Percentiles rank a stretch among this genome's conserved stretches.
phyloP scores from a whole-genome alignment of 805 yeast species.

The Lipomyces spencermartinsiae region DNA sequence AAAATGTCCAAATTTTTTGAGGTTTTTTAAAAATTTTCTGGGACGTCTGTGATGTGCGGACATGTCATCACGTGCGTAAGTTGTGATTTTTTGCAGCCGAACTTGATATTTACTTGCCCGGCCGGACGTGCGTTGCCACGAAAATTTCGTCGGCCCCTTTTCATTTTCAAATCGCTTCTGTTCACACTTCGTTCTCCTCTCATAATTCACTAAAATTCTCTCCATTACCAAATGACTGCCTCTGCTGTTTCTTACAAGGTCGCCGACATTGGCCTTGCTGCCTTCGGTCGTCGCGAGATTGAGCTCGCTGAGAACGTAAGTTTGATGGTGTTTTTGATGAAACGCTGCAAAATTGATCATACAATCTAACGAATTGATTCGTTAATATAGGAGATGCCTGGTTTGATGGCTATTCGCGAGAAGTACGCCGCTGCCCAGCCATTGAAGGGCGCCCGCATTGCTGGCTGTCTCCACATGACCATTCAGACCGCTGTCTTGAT shows the following conservation, averaged over 20 bases:
- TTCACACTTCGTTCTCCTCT: neutral
- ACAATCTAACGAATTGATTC: slow-evolving; percentile 7
- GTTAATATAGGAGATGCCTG: slow-evolving; percentile 40
- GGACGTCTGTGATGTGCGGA: neutral
- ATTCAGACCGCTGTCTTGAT: slow-evolving; percentile 98
- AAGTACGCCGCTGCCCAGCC: slow-evolving; percentile 93
- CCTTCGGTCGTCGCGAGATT: slow-evolving; percentile 99
- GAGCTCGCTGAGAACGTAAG: slow-evolving; percentile 97
- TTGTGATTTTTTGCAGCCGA: neutral
- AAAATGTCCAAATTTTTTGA: neutral
- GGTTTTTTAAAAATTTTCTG: neutral
- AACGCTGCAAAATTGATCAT: neutral
- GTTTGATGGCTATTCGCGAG: slow-evolving; percentile 96
- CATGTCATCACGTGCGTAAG: neutral
- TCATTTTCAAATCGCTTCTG: neutral
- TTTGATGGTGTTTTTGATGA: neutral
- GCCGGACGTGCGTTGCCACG: neutral
- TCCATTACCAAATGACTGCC: slow-evolving; percentile 24
- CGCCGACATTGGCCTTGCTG: slow-evolving; percentile 97
- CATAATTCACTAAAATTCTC: neutral
- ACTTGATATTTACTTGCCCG: neutral
- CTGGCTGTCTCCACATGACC: slow-evolving; percentile 99
- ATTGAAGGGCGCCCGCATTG: slow-evolving; percentile 96
- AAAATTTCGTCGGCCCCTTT: neutral
- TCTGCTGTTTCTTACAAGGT: slow-evolving; percentile 67